phyloP scores from a whole-genome alignment of 768 basidiomycete genomes.

The Scleroderma bovista region DNA sequence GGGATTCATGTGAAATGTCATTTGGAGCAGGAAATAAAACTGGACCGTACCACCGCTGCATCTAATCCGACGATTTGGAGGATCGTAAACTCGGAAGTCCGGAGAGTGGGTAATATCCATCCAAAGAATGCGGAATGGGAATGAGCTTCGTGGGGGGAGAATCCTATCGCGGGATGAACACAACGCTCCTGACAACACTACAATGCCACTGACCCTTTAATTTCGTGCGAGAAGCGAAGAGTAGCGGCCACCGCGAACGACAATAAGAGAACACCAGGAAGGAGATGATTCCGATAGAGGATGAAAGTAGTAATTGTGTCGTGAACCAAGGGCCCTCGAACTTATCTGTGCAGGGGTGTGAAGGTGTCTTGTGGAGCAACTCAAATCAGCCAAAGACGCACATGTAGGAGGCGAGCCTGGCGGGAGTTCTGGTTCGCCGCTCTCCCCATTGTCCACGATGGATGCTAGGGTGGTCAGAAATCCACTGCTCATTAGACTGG shows the following conservation, averaged over 20 bases:
- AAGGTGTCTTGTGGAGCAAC: slow-evolving; percentile 1
- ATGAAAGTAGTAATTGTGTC: slow-evolving; percentile 80
- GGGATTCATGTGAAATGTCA: slow-evolving; percentile 4
- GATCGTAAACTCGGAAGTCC: slow-evolving; percentile 87
- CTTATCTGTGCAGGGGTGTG: slow-evolving; percentile 42
- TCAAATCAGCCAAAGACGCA: slow-evolving; percentile 29
- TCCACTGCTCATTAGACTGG: neutral
- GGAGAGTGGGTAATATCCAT: slow-evolving; percentile 92
- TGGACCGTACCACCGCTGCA: slow-evolving; percentile 79
- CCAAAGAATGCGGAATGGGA: slow-evolving; percentile 85
- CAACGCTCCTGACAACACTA: neutral
- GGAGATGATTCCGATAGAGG: slow-evolving; percentile 67
- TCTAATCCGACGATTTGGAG: slow-evolving; percentile 96
- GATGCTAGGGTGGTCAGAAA: neutral
- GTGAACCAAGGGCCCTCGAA: slow-evolving; percentile 96
- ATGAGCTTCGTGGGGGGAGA: slow-evolving; percentile 92
- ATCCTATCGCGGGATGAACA: slow-evolving; percentile 45
- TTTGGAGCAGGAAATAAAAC: neutral
- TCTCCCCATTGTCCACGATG: slow-evolving; percentile 29
- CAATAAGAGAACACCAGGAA: slow-evolving; percentile 89
- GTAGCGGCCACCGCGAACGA: slow-evolving; percentile 80
- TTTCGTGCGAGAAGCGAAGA: slow-evolving; percentile 91
- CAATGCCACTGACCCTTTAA: slow-evolving; percentile 68
- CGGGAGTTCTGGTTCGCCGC: slow-evolving; percentile 41
- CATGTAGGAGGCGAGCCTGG: slow-evolving; percentile 64